A percentile compares a stretch with the other conserved stretches of the same genome.
Conservation (phyloP, 345 rosid genomes). For the Melaleuca quinquenervia region DNA sequence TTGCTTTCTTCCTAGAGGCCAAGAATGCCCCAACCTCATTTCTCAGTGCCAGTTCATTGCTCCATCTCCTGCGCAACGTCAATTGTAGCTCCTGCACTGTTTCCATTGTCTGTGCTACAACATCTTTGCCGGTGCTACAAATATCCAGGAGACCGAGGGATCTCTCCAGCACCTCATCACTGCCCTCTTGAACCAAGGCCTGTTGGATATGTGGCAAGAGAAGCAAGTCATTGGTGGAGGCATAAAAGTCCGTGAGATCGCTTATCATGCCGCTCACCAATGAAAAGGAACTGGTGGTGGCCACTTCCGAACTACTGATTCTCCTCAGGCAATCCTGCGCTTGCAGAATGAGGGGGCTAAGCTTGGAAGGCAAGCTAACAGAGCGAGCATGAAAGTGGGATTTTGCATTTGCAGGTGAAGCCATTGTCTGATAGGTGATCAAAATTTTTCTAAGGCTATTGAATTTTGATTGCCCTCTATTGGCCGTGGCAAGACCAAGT, state of each 20-base stretch:
- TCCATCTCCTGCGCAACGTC: constrained; percentile 4
- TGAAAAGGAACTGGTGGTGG: neutral
- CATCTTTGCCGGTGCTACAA: constrained; percentile 17
- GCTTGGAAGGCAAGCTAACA: constrained; percentile 30
- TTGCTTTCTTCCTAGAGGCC: constrained; percentile 12
- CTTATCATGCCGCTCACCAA: constrained; percentile 3
- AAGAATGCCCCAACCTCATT: constrained; percentile 15
- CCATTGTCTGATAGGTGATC: neutral
- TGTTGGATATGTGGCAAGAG: constrained; percentile 13
- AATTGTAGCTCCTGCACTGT: constrained; percentile 21
- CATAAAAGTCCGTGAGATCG: constrained; percentile 20
- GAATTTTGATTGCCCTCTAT: neutral
- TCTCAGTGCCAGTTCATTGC: neutral
- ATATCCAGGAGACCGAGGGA: constrained; percentile 27
- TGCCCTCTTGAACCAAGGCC: constrained; percentile 13
- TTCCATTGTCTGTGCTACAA: constrained; percentile 18
- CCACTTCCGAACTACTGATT: constrained; percentile 4
- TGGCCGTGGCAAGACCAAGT: neutral
- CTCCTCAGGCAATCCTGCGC: constrained; percentile 16
- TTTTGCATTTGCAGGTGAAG: neutral
- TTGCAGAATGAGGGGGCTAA: constrained; percentile 16
- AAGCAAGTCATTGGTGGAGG: constrained; percentile 11
- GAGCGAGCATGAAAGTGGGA: constrained; percentile 16
- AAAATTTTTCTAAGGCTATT: neutral
- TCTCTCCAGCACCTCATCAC: constrained; percentile 19